Evolutionary conservation across 2,329 filamentous ascomycete genomes (phyloP), one percentile per base, ranked within the genome.

Genomic region (Ascochyta clinopodiicola): DNA sequence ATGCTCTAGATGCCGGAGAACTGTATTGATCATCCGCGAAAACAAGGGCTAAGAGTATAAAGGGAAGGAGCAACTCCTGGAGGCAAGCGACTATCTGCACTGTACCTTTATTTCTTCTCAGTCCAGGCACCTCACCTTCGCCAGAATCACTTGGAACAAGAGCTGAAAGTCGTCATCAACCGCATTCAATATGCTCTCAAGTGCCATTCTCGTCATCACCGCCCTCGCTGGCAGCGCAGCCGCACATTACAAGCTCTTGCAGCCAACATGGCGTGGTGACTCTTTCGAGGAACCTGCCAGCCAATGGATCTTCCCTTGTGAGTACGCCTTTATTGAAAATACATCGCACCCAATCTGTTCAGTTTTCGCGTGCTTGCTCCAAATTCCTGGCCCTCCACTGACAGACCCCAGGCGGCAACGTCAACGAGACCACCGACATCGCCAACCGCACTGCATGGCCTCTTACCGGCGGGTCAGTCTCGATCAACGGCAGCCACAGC

Each of bases 391-490:
- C 19, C 38, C 13, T 15, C 7, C 42, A 40, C 51, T 55, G 22
- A 57, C 35, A 22, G 29, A 13, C 4, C 6, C n/a, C 48, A 77
- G 75, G 75, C 62, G 78, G 76, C 38, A 75, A 74, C 40, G 66
- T 79, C 59, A 70, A 71, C 51, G 73, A 77, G 36, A 75, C 75
- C 25, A 67, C 64, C 8, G 67, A 73, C 43, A 35, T 61, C 25
- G 69, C 58, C 34, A 81, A 80, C 68, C 79, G 79, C 56, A 81
- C 80, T 4, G 57, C 69, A 29, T 82, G 80, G 80, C 79, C 79
- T 7, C 56, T 77, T 3, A 70, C 73, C 10, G 79, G 79, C 40
- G 80, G 79, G 49, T 74, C 77, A 6, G 56, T 81, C 17, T 59
- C 66, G 19, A 73, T 81, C 64, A 71, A 73, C 34, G 77, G 75